Conservation (phyloP, 225 moss, liverwort and hornwort genomes). For the Neckera pumila region DNA sequence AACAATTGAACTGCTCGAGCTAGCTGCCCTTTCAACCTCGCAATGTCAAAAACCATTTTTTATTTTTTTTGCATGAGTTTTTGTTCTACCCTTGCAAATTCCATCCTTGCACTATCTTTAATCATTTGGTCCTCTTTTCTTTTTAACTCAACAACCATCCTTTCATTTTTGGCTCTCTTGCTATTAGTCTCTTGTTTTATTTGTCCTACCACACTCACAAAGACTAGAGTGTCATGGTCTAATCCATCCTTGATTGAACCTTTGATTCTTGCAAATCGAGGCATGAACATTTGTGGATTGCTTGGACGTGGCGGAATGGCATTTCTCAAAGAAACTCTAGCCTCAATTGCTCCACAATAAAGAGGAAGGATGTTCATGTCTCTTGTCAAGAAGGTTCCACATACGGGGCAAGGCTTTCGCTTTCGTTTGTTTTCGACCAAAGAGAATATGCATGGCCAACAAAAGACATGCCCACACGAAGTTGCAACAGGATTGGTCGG, state of each 20-base stretch:
- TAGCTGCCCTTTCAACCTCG: neutral
- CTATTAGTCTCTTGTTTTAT: neutral
- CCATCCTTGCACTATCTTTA: rapidly evolving
- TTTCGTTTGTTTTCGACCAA: neutral
- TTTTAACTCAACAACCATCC: rapidly evolving
- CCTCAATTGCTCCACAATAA: neutral
- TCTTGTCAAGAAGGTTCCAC: neutral
- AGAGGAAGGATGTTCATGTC: neutral
- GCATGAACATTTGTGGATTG: neutral
- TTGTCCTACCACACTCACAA: rapidly evolving
- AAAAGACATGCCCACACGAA: neutral
- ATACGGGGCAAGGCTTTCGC: neutral
- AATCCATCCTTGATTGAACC: too few species aligned
- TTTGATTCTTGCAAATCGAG: too few species aligned
- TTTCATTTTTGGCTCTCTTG: rapidly evolving
- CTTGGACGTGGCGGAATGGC: rapidly evolving
- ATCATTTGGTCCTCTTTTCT: neutral
- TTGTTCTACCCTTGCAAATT: neutral
- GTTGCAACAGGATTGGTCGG: neutral
- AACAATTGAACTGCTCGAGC: rapidly evolving
- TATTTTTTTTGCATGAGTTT: neutral
- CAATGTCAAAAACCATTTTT: neutral
- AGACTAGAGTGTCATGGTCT: too few species aligned
- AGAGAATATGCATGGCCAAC: neutral
- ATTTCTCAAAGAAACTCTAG: neutral